A percentile compares a stretch with the other conserved stretches of the same genome.
Evolutionary conservation across 768 basidiomycete species (phyloP).

Genomic region (Melanogaster broomeanus): DNA sequence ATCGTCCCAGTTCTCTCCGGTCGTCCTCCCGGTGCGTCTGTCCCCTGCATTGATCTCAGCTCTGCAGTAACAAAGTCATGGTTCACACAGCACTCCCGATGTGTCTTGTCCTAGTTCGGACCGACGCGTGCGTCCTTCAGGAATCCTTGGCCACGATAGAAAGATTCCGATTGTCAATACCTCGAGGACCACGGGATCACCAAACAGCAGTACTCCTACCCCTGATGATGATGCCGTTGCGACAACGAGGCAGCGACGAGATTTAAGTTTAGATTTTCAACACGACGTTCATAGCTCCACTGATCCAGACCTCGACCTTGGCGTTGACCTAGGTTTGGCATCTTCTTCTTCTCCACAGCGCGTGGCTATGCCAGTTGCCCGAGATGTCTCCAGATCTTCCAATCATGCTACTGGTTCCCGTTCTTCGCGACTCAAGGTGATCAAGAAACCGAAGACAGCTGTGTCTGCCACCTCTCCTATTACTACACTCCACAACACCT

Average conservation of each 20-base stretch:
- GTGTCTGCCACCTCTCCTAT: not conserved
- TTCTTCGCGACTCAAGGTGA: not conserved
- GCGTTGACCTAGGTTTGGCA: not conserved
- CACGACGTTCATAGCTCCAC: constrained; percentile 12
- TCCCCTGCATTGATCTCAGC: not conserved
- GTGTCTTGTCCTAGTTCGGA: not conserved
- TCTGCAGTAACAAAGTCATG: not conserved
- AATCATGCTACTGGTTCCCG: not conserved
- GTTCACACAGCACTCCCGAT: not conserved
- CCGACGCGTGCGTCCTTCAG: not conserved
- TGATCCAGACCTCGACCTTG: constrained; percentile 1
- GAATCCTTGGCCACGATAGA: not conserved
- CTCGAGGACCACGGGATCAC: constrained; percentile 3
- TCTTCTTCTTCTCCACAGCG: not conserved
- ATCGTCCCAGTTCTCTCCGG: not conserved
- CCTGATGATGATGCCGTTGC: not conserved
- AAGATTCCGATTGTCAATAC: not conserved
- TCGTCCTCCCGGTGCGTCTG: constrained; percentile 15
- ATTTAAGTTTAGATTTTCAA: not conserved
- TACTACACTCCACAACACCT: not conserved
- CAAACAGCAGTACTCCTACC: not conserved
- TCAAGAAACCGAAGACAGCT: not conserved
- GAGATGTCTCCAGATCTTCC: not conserved
- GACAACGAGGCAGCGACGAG: not conserved
- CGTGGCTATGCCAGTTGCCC: constrained; percentile 3